Conservation (phyloP, 257 asterid genomes). For the Craterostigma plantagineum region DNA sequence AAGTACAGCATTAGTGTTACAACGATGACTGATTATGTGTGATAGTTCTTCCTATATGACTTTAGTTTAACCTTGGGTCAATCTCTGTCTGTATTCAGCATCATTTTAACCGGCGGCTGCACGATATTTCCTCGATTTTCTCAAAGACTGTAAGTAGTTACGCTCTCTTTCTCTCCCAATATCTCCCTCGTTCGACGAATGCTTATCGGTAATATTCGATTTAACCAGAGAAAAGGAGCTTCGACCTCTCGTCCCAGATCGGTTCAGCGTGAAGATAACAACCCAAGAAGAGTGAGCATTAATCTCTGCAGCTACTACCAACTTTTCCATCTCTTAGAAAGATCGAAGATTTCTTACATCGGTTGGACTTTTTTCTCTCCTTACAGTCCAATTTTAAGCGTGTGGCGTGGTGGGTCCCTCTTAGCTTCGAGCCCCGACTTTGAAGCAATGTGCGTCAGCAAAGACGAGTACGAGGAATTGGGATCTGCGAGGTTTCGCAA, state of each 20-base stretch:
- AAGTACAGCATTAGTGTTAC: no score
- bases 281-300: constrained; percentile 74
- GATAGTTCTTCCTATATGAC: background rate
- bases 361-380: constrained; percentile 8
- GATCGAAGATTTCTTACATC: no score
- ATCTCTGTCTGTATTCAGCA: constrained; percentile 32
- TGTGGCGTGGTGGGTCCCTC: constrained; percentile 97
- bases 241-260: constrained; percentile 84
- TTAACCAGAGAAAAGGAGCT: constrained; percentile 67
- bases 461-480: constrained; percentile 91
- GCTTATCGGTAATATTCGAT: constrained; percentile 1
- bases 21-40: no score
- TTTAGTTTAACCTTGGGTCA: constrained; percentile 1
- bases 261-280: constrained; percentile 57
- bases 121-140: constrained; percentile 84
- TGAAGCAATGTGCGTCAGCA: constrained; percentile 84
- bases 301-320: constrained; percentile 6
- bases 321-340: constrained; percentile 4
- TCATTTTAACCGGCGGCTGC: constrained; percentile 87
- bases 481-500: constrained; percentile 78
- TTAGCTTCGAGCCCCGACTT: constrained; percentile 95
- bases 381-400: constrained; percentile 81
- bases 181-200: constrained; percentile 1
- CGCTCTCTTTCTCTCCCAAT: background rate
- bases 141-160: constrained; percentile 67